Percentiles rank a stretch among this genome's conserved stretches.
phyloP scores from a whole-genome alignment of 2,329 filamentous ascomycete genomes.

The Aspergillus sp. region DNA sequence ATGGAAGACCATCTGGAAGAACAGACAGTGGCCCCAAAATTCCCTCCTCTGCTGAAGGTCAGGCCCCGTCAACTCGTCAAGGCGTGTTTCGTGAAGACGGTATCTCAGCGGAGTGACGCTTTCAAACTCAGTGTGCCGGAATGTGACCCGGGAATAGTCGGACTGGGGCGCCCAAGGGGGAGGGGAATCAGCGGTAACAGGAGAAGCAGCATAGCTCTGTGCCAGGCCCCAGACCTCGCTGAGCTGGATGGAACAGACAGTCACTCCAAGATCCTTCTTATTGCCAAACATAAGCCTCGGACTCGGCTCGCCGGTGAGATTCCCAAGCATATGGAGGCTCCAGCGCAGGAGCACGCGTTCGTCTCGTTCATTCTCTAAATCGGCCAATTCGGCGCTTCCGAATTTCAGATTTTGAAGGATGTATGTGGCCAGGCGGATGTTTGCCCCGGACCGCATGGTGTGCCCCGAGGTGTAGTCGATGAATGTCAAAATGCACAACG shows the following conservation, averaged over 20 bases:
- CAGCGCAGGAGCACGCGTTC: constrained; percentile 29
- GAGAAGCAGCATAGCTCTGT: constrained; percentile 43
- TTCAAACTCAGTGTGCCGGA: constrained; percentile 49
- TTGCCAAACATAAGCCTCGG: background rate
- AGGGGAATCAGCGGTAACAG: constrained; percentile 36
- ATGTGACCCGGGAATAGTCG: constrained; percentile 48
- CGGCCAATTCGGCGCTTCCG: constrained; percentile 9
- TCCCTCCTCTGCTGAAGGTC: constrained; percentile 41
- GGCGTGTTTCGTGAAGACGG: constrained; percentile 47
- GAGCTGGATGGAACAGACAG: constrained; percentile 41
- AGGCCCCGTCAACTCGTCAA: constrained; percentile 38
- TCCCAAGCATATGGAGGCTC: constrained; percentile 36
- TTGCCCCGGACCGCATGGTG: constrained; percentile 20
- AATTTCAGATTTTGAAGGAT: constrained; percentile 9
- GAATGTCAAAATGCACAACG: constrained; percentile 29
- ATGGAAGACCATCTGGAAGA: constrained; percentile 50
- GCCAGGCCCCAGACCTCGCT: constrained; percentile 49
- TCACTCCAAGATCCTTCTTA: constrained; percentile 34
- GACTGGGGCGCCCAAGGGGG: constrained; percentile 48
- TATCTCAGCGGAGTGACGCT: constrained; percentile 48
- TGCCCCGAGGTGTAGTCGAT: constrained; percentile 14
- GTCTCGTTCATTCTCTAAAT: constrained; percentile 22
- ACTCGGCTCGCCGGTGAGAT: constrained; percentile 35
- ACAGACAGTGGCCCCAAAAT: constrained; percentile 52
- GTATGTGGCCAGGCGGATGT: constrained; percentile 20